phyloP scores from a whole-genome alignment of 2,329 filamentous ascomycete species.

The Dactylellina drechsleri region DNA sequence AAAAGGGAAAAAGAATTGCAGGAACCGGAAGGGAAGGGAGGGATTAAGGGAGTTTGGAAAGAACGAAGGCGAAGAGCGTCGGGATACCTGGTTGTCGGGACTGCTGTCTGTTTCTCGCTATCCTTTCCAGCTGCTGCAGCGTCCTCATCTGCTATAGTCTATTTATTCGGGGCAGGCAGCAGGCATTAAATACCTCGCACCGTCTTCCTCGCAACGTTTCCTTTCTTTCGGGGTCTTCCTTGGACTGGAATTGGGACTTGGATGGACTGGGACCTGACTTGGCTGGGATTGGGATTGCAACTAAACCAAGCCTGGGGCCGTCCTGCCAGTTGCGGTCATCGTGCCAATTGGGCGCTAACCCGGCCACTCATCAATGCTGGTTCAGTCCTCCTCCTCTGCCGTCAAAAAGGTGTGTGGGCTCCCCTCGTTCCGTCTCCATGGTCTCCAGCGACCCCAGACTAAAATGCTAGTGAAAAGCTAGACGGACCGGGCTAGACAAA shows the following conservation, averaged over 20 bases:
- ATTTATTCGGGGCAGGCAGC: slow-evolving; percentile 16
- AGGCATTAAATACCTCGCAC: slow-evolving; percentile 51
- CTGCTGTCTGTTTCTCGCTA: no score
- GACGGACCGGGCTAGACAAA: no score
- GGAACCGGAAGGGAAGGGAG: neutral
- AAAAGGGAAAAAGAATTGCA: neutral
- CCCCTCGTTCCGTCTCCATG: no score
- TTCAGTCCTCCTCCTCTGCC: slow-evolving; percentile 11
- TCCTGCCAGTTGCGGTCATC: no score
- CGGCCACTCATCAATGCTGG: no score
- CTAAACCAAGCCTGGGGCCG: no score
- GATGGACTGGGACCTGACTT: no score
- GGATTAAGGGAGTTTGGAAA: slow-evolving; percentile 3
- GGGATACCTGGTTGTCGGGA: slow-evolving; percentile 45
- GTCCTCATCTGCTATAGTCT: slow-evolving; percentile 12
- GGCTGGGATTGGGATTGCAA: no score
- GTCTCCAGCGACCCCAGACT: no score
- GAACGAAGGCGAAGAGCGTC: slow-evolving; percentile 31
- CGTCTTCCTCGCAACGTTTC: neutral
- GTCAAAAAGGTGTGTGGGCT: neutral
- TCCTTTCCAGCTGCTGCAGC: slow-evolving; percentile 23
- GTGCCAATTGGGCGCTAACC: no score
- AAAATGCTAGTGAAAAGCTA: no score
- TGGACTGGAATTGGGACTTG: neutral
- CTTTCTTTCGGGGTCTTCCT: neutral